Conservation (phyloP, 2,329 filamentous ascomycete species). For the Aspergillus sp. region DNA sequence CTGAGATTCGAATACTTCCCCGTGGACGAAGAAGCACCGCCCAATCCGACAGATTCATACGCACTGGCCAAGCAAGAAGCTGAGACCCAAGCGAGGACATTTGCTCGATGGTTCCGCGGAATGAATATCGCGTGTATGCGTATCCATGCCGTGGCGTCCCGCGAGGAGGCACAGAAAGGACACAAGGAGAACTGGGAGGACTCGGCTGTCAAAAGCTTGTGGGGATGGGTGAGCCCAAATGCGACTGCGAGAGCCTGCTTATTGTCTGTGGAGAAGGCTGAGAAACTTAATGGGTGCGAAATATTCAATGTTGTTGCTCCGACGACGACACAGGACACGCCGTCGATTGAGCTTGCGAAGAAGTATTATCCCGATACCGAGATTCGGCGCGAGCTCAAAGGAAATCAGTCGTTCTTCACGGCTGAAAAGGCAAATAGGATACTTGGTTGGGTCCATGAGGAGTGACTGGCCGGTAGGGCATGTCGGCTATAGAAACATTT, state of each 20-base stretch:
- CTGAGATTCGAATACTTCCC: constrained; percentile 42
- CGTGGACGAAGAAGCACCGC: constrained; percentile 39
- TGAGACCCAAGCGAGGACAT: constrained; percentile 37
- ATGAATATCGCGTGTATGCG: constrained; percentile 43
- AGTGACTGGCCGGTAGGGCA: constrained; percentile 18
- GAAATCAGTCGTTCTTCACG: constrained; percentile 27
- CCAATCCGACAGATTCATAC: constrained; percentile 39
- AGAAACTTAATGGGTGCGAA: constrained; percentile 36
- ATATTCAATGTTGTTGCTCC: constrained; percentile 42
- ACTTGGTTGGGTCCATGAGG: constrained; percentile 36
- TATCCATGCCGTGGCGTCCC: constrained; percentile 40
- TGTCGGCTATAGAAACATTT: neutral
- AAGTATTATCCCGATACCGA: constrained; percentile 30
- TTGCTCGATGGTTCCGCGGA: constrained; percentile 41
- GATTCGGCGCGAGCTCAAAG: constrained; percentile 25
- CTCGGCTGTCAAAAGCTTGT: constrained; percentile 39
- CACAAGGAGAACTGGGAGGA: constrained; percentile 38
- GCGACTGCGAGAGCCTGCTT: constrained; percentile 42
- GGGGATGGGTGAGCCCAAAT: constrained; percentile 40
- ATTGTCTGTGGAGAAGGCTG: constrained; percentile 33
- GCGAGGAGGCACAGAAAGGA: constrained; percentile 33
- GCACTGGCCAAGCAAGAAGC: constrained; percentile 42
- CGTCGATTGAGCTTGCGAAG: constrained; percentile 26
- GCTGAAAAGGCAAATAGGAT: constrained; percentile 16
- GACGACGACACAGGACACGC: constrained; percentile 28